Base-by-base conservation (phyloP, 2,329 filamentous ascomycete species). In the Plenodomus biglobosus region DNA sequence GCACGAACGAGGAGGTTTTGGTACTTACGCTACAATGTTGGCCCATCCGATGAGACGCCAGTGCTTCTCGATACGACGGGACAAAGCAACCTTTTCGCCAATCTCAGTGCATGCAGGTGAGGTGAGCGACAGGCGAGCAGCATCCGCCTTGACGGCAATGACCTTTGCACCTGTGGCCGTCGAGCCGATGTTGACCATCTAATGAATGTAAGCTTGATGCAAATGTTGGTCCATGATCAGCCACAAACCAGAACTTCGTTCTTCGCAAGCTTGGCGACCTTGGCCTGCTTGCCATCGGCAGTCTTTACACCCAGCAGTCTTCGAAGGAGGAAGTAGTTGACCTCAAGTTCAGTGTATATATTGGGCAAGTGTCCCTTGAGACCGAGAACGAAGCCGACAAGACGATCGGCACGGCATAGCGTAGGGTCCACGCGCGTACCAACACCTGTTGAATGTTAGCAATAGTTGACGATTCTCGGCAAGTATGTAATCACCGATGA, bases 171-270 rank as follows among this genome's bases (percentile, higher is more conserved):
- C 94, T 13, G 92, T 96, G 39, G 94, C 95, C 8, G 92, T 97
- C 32, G 90, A 96, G 54, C 94, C 94, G 71, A 99, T 99, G 81
- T 99, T 99, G 60, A 99, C 94, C 94, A 99, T 97, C 76, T 69
- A 38, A 15, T 36, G 7, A 35, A 21, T 38, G 30, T 68, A 37
- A 68, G 59, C 43, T 18, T 37, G 11, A 13, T 32, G 32, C 27
- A 20, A 19, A 2, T 38, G 2, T 7, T 18, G 13, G 16, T 3
- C 6, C 1, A 15, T 15, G 21, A 38, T 8, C 13, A 16, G 4
- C 17, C 22, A 58, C 56, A 35, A 66, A 70, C 65, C 41, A 99
- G 87, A 68, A 97, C 91, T 76, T 99, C 94, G 77, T 96, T 96
- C 85, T 97, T 99, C 48, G 91, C 81, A 59, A 99, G 82, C 80